Percentiles rank a stretch among this genome's conserved stretches.
These are phyloP conservation scores for Heliamphora pulchella DNA, from an alignment of 179 eudicot genomes.

Conservation along the genomic window DNA sequence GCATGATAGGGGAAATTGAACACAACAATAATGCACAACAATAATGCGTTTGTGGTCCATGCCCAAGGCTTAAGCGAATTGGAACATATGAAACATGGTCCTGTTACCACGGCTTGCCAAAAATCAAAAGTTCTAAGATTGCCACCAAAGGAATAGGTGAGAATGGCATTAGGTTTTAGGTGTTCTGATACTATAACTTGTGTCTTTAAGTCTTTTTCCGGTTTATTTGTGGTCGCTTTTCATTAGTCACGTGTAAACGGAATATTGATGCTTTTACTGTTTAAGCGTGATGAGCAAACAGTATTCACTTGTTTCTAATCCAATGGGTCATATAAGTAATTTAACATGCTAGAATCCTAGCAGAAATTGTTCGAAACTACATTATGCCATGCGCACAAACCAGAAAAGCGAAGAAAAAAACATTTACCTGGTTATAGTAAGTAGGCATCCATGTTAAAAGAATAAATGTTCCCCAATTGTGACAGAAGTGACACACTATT, in stretches of 20 bases:
- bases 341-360: neutral
- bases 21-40: neutral
- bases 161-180: neutral
- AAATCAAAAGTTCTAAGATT: neutral
- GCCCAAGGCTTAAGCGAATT: neutral
- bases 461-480: conserved; percentile 98
- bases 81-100: neutral
- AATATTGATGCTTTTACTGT: neutral
- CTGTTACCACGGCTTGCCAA: neutral
- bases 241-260: neutral
- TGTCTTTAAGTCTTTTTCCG: neutral
- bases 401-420: neutral
- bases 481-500: conserved; percentile 91
- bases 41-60: neutral
- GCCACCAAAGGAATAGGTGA: neutral
- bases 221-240: neutral
- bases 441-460: conserved; percentile 99
- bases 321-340: neutral
- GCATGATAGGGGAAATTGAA: conserved; percentile 2
- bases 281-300: conserved; percentile 13
- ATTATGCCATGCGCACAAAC: conserved; percentile 1
- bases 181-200: neutral
- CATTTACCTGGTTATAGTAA: conserved; percentile 77
- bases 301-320: neutral
- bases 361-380: neutral